Evolutionary conservation across 805 yeast genomes (phyloP).

Genomic region (Kodamaea fukazawae): DNA sequence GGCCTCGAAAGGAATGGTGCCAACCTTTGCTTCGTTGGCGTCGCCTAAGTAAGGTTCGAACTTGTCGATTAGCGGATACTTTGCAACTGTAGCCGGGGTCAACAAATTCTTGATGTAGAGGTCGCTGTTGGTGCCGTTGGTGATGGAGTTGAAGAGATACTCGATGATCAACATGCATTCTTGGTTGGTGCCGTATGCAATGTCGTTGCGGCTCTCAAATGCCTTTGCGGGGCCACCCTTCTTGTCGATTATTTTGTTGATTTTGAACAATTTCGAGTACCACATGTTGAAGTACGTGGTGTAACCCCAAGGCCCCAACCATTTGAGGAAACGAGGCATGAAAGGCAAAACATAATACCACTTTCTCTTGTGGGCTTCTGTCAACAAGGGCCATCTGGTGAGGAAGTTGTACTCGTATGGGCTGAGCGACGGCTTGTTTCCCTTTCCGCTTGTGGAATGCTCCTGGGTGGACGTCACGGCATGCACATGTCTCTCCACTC

Average conservation of each 20-base stretch:
- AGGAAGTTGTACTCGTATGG: conserved; percentile 46
- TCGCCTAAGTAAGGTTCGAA: conserved; percentile 30
- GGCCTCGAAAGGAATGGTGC: conserved; percentile 30
- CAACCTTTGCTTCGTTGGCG: too few species aligned
- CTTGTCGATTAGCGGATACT: conserved; percentile 64
- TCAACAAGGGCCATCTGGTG: conserved; percentile 45
- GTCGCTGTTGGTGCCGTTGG: conserved; percentile 39
- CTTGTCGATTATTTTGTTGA: conserved; percentile 33
- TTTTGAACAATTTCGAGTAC: conserved; percentile 38
- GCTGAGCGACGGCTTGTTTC: conserved; percentile 34
- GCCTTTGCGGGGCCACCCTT: conserved; percentile 28
- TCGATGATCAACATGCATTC: conserved; percentile 38
- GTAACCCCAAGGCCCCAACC: conserved; percentile 44
- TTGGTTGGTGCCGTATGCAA: conserved; percentile 36
- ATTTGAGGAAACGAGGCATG: conserved; percentile 48
- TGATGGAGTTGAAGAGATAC: conserved; percentile 41
- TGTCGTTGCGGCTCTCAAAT: conserved; percentile 26
- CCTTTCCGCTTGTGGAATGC: conserved; percentile 4
- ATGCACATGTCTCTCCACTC: conserved; percentile 67
- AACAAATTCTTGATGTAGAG: conserved; percentile 46
- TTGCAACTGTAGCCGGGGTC: conserved; percentile 59
- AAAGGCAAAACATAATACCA: conserved; percentile 45
- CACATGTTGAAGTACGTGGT: conserved; percentile 37
- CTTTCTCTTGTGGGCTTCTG: conserved; percentile 23
- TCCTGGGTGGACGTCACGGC: conserved; percentile 41